These are phyloP conservation scores for Isatis tinctoria DNA, from an alignment of 345 rosid species.

Conservation along the genomic window DNA sequence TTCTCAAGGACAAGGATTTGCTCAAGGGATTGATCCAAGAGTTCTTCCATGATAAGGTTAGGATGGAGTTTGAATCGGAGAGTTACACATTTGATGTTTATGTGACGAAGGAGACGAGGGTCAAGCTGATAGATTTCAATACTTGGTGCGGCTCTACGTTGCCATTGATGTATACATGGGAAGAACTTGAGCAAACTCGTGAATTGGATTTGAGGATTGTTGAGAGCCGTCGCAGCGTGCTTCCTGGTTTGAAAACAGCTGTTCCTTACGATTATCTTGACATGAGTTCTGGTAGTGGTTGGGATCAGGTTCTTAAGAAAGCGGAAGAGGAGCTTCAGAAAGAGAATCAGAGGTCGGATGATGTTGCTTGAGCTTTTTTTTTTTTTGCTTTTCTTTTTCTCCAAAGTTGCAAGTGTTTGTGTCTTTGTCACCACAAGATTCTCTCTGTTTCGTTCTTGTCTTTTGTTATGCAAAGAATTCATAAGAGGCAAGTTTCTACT, in stretches of 20 bases:
- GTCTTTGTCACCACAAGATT: neutral
- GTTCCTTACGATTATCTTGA: slow-evolving; percentile 75
- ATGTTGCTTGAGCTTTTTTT: slow-evolving; percentile 33
- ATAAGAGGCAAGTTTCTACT: neutral
- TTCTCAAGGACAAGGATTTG: slow-evolving; percentile 40
- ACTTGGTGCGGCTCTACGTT: slow-evolving; percentile 81
- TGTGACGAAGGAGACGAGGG: slow-evolving; percentile 42
- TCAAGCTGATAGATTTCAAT: slow-evolving; percentile 75
- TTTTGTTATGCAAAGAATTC: no score
- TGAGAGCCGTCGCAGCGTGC: slow-evolving; percentile 51
- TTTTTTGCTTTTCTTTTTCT: neutral
- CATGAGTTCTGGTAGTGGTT: slow-evolving; percentile 60
- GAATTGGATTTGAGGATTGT: slow-evolving; percentile 56
- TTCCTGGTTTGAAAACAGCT: slow-evolving; percentile 66
- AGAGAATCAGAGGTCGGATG: slow-evolving; percentile 30
- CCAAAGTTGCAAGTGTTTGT: neutral
- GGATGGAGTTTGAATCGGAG: slow-evolving; percentile 50
- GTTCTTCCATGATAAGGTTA: slow-evolving; percentile 42
- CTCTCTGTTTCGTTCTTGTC: no score
- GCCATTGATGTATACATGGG: slow-evolving; percentile 72
- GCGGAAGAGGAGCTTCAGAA: slow-evolving; percentile 47
- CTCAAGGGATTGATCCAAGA: slow-evolving; percentile 46
- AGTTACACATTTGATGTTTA: slow-evolving; percentile 69
- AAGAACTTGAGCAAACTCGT: slow-evolving; percentile 51
- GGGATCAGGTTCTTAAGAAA: slow-evolving; percentile 69